phyloP scores from a whole-genome alignment of 2,329 filamentous ascomycete species.

The Meredithiella fracta region DNA sequence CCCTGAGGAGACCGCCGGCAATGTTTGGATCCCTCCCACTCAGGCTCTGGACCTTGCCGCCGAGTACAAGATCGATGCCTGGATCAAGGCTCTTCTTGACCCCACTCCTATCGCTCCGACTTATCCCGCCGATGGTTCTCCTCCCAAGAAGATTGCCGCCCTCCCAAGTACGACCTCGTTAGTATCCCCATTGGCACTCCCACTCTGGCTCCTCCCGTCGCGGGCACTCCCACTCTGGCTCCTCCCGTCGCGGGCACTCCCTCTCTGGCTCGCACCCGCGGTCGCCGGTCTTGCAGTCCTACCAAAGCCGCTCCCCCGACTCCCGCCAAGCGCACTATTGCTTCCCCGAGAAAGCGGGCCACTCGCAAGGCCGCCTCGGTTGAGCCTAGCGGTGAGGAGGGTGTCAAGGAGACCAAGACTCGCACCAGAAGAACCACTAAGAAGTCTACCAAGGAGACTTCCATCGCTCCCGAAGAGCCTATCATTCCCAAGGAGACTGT shows the following conservation, averaged over 20 bases:
- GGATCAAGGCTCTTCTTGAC: constrained; percentile 87
- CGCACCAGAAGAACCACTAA: constrained; percentile 11
- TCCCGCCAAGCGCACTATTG: constrained; percentile 33
- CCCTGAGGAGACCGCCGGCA: constrained; percentile 83
- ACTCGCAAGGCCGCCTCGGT: constrained; percentile 12
- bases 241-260: constrained; percentile 29
- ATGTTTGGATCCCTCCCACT: constrained; percentile 83
- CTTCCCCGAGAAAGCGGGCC: constrained; percentile 11
- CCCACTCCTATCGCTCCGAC: constrained; percentile 54
- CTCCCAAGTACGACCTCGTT: constrained; percentile 55
- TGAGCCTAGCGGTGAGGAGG: constrained; percentile 9
- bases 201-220: constrained; percentile 29
- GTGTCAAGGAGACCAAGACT: constrained; percentile 10
- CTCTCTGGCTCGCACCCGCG: constrained; percentile 29
- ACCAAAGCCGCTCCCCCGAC: constrained; percentile 25
- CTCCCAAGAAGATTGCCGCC: constrained; percentile 59
- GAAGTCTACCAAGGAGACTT: constrained; percentile 23
- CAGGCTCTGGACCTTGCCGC: constrained; percentile 66
- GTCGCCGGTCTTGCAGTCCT: constrained; percentile 37
- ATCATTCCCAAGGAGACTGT: constrained; percentile 44
- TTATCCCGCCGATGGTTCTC: constrained; percentile 41
- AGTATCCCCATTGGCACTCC: constrained; percentile 21
- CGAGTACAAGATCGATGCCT: constrained; percentile 71
- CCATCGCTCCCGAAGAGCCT: constrained; percentile 23
- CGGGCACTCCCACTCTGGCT: constrained; percentile 28